Conservation (phyloP, 169 alveolate species). For the Hepatocystis sp. region DNA sequence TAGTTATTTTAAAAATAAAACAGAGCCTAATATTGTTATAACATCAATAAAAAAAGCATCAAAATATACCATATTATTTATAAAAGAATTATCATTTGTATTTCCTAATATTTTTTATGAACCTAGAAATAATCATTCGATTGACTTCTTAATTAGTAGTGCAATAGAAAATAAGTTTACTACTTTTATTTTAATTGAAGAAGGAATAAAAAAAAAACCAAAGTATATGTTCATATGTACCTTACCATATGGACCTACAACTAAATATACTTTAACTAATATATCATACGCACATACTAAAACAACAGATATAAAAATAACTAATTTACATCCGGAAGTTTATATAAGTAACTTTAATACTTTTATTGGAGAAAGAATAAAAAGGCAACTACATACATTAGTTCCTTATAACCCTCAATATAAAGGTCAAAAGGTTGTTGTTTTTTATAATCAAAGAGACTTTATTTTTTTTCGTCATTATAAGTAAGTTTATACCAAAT, state of each 20-base stretch:
- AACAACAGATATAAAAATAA: conserved; percentile 90
- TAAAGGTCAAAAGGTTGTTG: conserved; percentile 96
- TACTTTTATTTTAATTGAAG: conserved; percentile 92
- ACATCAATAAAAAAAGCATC: conserved; percentile 93
- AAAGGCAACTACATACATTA: conserved; percentile 96
- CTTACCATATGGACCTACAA: conserved; percentile 96
- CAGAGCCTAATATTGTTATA: conserved; percentile 92
- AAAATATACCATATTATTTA: conserved; percentile 87
- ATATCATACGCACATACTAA: conserved; percentile 90
- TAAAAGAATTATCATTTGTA: conserved; percentile 91
- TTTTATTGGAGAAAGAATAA: conserved; percentile 97
- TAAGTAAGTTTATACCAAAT: too few species aligned
- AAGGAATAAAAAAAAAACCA: conserved; percentile 92
- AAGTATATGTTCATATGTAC: conserved; percentile 89
- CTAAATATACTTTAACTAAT: conserved; percentile 92
- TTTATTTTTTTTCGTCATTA: conserved; percentile 99
- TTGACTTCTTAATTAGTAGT: conserved; percentile 88
- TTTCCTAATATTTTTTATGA: conserved; percentile 93
- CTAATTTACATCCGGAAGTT: conserved; percentile 96
- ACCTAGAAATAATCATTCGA: conserved; percentile 86
- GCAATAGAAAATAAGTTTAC: conserved; percentile 90
- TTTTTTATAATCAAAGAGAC: conserved; percentile 99
- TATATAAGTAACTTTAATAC: conserved; percentile 97
- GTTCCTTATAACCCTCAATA: conserved; percentile 97
- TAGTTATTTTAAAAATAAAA: conserved; percentile 88